phyloP scores from a whole-genome alignment of 2,329 filamentous ascomycete species.

The Gaeumannomyces tritici region DNA sequence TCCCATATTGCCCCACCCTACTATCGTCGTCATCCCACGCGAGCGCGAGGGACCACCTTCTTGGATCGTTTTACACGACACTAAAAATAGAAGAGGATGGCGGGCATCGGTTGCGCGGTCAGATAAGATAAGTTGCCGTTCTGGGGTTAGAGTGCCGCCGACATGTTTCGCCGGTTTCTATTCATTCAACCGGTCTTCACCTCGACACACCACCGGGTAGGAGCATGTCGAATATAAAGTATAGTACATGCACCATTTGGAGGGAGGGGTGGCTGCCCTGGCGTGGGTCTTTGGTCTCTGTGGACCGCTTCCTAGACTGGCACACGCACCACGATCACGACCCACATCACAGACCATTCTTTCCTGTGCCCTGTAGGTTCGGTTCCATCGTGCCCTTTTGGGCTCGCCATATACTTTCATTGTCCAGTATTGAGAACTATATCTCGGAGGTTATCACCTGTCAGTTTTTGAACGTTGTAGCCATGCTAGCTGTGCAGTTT shows the following conservation, averaged over 20 bases:
- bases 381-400: too few species aligned
- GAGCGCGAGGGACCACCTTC: not conserved
- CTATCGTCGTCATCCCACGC: not conserved
- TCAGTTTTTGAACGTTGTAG: too few species aligned
- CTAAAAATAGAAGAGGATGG: not conserved
- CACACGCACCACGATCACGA: not conserved
- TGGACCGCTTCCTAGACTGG: not conserved
- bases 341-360: not conserved
- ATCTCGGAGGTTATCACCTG: too few species aligned
- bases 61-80: not conserved
- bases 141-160: constrained; percentile 3
- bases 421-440: too few species aligned
- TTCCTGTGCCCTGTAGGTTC: too few species aligned
- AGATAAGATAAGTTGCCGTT: constrained; percentile 14
- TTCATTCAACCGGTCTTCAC: constrained; percentile 10
- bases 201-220: constrained; percentile 7
- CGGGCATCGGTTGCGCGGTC: not conserved
- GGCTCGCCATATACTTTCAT: too few species aligned
- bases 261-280: not conserved
- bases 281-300: not conserved
- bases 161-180: not conserved
- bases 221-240: not conserved
- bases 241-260: not conserved
- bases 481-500: too few species aligned
- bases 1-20: constrained; percentile 15